phyloP scores from a whole-genome alignment of 495 filamentous ascomycete species.

The Penicillium pulvis region DNA sequence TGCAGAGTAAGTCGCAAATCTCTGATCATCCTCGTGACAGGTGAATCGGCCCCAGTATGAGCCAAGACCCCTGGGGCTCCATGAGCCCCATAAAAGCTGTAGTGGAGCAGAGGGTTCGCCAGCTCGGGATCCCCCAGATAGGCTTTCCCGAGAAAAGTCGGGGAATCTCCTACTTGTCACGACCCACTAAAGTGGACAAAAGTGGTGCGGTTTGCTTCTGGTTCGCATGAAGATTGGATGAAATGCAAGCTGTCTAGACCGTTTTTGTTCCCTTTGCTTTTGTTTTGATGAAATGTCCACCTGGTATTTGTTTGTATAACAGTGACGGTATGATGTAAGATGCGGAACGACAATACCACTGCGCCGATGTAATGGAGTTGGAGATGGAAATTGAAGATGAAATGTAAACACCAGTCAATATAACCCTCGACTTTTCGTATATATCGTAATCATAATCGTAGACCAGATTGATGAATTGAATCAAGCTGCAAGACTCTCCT shows the following conservation, averaged over 20 bases:
- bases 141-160: slow-evolving; percentile 25
- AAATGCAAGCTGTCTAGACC: background rate
- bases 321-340: slow-evolving; percentile 26
- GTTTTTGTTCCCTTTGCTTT: slow-evolving; percentile 4
- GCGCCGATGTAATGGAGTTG: no score
- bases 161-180: slow-evolving; percentile 10
- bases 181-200: slow-evolving; percentile 3
- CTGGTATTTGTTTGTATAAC: slow-evolving; percentile 23
- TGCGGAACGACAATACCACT: slow-evolving; percentile 24
- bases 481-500: slow-evolving; percentile 35
- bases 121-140: slow-evolving; percentile 29
- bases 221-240: slow-evolving; percentile 4
- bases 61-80: slow-evolving; percentile 1
- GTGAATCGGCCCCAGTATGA: background rate
- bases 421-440: background rate
- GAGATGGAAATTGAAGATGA: background rate
- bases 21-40: slow-evolving; percentile 24
- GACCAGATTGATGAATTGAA: background rate
- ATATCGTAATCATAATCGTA: background rate
- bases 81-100: slow-evolving; percentile 10
- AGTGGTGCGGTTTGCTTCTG: slow-evolving; percentile 1
- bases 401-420: background rate
- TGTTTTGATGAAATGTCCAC: slow-evolving; percentile 7
- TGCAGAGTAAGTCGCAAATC: slow-evolving; percentile 20
- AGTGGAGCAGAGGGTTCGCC: slow-evolving; percentile 13